phyloP scores from a whole-genome alignment of 2,329 filamentous ascomycete genomes.

The Ciborinia camelliae region DNA sequence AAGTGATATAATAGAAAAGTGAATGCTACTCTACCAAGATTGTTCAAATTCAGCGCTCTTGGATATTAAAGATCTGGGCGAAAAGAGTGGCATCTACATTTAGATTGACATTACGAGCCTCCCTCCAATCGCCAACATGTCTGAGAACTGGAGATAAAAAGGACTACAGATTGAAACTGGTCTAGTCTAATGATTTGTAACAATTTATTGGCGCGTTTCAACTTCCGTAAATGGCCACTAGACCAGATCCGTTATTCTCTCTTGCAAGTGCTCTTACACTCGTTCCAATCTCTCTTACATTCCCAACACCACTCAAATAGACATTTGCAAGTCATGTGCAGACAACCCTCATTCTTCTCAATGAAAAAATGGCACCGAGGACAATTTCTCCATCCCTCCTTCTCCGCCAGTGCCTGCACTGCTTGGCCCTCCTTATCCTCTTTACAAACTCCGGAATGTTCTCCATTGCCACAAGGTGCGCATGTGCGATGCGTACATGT shows the following conservation, averaged over 20 bases:
- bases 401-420: constrained; percentile 28
- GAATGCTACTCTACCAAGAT: neutral
- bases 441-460: constrained; percentile 33
- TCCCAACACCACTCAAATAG: constrained; percentile 33
- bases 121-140: neutral
- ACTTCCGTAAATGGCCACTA: neutral
- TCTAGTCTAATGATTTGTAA: neutral
- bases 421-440: constrained; percentile 30
- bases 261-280: constrained; percentile 26
- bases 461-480: constrained; percentile 25
- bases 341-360: constrained; percentile 33
- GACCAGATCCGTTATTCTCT: neutral
- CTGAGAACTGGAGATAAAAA: neutral
- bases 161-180: neutral
- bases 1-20: neutral
- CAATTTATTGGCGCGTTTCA: too few relatives aligned
- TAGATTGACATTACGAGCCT: neutral
- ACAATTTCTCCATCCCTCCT: constrained; percentile 34
- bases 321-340: constrained; percentile 37
- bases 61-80: neutral
- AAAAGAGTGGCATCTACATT: neutral
- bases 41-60: neutral
- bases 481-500: constrained; percentile 29
- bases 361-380: constrained; percentile 31
- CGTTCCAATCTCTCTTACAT: constrained; percentile 28